phyloP scores from a whole-genome alignment of 768 basidiomycete species.

The Podaxis sp. region DNA sequence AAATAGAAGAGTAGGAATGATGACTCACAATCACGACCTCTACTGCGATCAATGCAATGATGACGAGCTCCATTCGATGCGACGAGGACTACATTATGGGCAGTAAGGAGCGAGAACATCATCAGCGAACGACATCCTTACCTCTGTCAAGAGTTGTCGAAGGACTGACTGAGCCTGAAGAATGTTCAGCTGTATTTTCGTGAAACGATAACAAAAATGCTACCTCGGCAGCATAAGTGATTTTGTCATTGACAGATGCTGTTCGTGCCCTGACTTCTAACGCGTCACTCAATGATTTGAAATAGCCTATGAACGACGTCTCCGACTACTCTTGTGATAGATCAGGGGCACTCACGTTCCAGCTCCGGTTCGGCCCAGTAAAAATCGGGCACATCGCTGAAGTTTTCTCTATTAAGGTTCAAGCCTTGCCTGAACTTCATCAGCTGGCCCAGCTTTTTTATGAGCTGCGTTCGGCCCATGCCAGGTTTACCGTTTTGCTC shows the following conservation, averaged over 20 bases:
- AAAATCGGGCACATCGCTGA: slow-evolving; percentile 86
- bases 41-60: slow-evolving; percentile 91
- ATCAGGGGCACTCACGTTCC: slow-evolving; percentile 53
- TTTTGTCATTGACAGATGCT: slow-evolving; percentile 85
- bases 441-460: slow-evolving; percentile 89
- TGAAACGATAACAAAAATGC: neutral
- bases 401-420: slow-evolving; percentile 87
- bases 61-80: slow-evolving; percentile 94
- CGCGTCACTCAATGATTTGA: slow-evolving; percentile 81
- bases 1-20: neutral
- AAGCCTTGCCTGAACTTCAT: slow-evolving; percentile 91
- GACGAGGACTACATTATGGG: slow-evolving; percentile 64
- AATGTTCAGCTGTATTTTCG: neutral
- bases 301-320: slow-evolving; percentile 52
- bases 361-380: slow-evolving; percentile 94
- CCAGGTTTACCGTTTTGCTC: slow-evolving; percentile 83
- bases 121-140: slow-evolving; percentile 23
- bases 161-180: slow-evolving; percentile 74
- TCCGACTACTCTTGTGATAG: neutral
- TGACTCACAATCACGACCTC: slow-evolving; percentile 85
- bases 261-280: slow-evolving; percentile 86
- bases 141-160: slow-evolving; percentile 87
- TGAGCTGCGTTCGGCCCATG: slow-evolving; percentile 76
- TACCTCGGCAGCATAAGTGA: slow-evolving; percentile 81
- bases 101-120: neutral